Evolutionary conservation across 495 filamentous ascomycete genomes (phyloP).

Genomic region (Penicillium malachiteum): DNA sequence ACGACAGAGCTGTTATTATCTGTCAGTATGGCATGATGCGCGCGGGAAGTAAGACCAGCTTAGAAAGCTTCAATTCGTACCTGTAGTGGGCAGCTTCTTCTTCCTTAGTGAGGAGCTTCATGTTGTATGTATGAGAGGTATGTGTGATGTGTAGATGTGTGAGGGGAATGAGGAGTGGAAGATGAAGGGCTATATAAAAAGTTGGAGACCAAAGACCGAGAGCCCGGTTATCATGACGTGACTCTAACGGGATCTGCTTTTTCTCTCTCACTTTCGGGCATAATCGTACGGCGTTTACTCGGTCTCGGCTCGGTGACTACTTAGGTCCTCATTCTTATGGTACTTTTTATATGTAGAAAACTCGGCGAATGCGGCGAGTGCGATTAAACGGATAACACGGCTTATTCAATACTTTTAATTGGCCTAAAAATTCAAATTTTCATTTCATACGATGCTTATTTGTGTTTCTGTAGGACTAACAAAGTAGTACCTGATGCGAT

Average conservation of each 20-base stretch:
- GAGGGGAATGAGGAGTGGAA: background rate
- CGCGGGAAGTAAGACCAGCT: background rate
- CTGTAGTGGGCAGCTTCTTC: constrained; percentile 71
- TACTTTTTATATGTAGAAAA: no score
- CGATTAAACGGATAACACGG: no score
- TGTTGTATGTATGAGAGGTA: constrained; percentile 35
- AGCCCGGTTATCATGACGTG: constrained; percentile 24
- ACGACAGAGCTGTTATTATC: constrained; percentile 59
- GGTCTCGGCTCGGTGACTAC: background rate
- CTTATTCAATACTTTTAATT: no score
- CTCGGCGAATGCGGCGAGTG: no score
- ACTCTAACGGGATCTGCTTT: constrained; percentile 25
- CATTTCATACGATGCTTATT: constrained; percentile 5
- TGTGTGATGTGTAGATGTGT: background rate
- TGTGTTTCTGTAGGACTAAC: background rate
- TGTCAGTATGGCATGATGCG: constrained; percentile 22
- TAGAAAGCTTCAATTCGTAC: constrained; percentile 32
- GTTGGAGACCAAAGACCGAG: constrained; percentile 31
- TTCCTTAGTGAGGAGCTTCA: constrained; percentile 96
- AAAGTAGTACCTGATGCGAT: constrained; percentile 11
- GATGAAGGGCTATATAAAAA: constrained; percentile 10
- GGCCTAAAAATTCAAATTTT: background rate
- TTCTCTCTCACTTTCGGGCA: constrained; percentile 15
- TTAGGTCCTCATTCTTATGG: background rate
- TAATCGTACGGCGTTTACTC: background rate